Percentiles rank a stretch among this genome's conserved stretches.
phyloP scores from a whole-genome alignment of 257 asterid genomes.

The Petunia secreta region DNA sequence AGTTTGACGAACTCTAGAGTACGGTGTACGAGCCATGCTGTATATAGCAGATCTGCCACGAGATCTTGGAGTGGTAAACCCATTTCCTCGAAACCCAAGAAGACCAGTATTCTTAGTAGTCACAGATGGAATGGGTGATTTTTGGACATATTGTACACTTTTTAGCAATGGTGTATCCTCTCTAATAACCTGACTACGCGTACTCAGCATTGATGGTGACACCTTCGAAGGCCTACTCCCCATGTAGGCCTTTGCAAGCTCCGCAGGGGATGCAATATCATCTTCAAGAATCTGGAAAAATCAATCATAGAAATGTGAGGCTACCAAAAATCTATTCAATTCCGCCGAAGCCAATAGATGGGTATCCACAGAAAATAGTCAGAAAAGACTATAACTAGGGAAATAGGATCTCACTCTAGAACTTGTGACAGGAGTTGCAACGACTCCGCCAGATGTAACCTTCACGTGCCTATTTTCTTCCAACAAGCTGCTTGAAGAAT shows the following conservation, averaged over 20 bases:
- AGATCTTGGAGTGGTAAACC: constrained; percentile 70
- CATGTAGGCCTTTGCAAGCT: constrained; percentile 96
- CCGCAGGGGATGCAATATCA: constrained; percentile 81
- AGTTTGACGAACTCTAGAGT: constrained; percentile 61
- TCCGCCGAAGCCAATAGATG: background rate
- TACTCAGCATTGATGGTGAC: constrained; percentile 66
- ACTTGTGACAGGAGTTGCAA: constrained; percentile 42
- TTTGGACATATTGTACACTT: constrained; percentile 46
- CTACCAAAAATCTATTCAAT: background rate
- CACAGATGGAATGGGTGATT: constrained; percentile 47
- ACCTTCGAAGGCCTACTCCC: constrained; percentile 69
- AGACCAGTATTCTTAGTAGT: constrained; percentile 32
- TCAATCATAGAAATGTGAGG: constrained; percentile 32
- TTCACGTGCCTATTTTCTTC: constrained; percentile 42
- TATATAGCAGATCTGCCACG: constrained; percentile 85
- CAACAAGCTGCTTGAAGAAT: constrained; percentile 35
- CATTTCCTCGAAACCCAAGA: constrained; percentile 56
- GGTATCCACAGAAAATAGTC: background rate
- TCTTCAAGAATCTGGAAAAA: constrained; percentile 61
- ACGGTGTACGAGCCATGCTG: constrained; percentile 94
- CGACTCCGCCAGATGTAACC: constrained; percentile 41
- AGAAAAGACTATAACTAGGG: background rate
- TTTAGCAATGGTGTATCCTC: constrained; percentile 48
- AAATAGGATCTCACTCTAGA: constrained; percentile 46
- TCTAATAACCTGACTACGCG: constrained; percentile 48